Percentiles rank a stretch among this genome's conserved stretches.
Conservation (phyloP, 257 asterid species). For the Solanum phureja region DNA sequence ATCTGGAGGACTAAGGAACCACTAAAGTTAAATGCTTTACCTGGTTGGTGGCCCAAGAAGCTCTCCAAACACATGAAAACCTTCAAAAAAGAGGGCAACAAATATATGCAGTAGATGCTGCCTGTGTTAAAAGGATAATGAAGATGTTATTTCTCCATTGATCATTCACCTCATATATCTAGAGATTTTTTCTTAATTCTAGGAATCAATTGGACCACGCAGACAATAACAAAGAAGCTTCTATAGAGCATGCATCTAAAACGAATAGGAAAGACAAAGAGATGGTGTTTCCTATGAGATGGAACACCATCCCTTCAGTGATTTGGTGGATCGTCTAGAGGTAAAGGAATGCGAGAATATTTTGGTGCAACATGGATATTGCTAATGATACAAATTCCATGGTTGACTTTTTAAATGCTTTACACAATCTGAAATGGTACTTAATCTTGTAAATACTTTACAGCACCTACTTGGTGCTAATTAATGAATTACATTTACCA, state of each 20-base stretch:
- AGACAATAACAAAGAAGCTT: not conserved
- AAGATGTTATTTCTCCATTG: not conserved
- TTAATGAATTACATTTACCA: not conserved
- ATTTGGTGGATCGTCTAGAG: not conserved
- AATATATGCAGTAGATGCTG: not conserved
- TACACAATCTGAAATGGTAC: not conserved
- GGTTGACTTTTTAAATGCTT: not conserved
- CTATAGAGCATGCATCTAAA: not conserved
- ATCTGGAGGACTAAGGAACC: not conserved
- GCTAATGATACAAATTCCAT: not conserved
- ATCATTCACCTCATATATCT: not conserved
- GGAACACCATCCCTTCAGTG: not conserved
- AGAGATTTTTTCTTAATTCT: not conserved
- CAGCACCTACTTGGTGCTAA: not conserved
- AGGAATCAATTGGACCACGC: not conserved
- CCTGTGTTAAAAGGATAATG: not conserved
- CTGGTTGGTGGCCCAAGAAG: not conserved
- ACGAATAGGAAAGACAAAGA: not conserved
- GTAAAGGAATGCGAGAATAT: not conserved
- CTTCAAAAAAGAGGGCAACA: not conserved
- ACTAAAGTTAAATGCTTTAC: not conserved
- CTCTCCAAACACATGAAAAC: not conserved
- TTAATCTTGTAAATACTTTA: not conserved
- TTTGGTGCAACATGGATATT: not conserved
- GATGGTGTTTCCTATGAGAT: not conserved